phyloP scores from a whole-genome alignment of 1,139 yeast species.

The Sugiyamaella neomexicana region DNA sequence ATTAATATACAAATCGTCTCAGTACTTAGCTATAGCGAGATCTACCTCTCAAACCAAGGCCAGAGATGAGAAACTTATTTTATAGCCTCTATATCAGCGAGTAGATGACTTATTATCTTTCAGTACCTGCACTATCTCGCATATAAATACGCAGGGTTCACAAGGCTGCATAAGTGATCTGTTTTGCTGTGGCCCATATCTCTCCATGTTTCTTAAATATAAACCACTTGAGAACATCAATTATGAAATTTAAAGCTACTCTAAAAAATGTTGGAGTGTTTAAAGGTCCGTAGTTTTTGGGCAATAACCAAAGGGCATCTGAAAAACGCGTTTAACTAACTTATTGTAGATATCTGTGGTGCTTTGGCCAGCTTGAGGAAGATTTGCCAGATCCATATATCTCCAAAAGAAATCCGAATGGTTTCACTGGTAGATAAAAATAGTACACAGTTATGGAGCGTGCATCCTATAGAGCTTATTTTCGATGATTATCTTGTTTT shows the following conservation, averaged over 20 bases:
- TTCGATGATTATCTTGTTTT: constrained; percentile 21
- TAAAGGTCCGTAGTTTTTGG: not conserved
- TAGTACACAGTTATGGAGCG: constrained; percentile 33
- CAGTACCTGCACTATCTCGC: too few relatives aligned
- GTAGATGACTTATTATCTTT: too few relatives aligned
- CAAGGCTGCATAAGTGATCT: too few relatives aligned
- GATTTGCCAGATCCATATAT: constrained; percentile 30
- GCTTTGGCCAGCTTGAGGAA: constrained; percentile 32
- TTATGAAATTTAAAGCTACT: constrained; percentile 9
- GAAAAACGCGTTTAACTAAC: not conserved
- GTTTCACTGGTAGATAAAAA: constrained; percentile 29
- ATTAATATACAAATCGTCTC: too few relatives aligned
- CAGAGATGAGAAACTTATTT: too few relatives aligned
- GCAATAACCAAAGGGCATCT: not conserved
- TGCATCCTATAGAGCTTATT: constrained; percentile 20
- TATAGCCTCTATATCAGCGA: too few relatives aligned
- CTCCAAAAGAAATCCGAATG: constrained; percentile 25
- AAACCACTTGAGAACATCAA: not conserved
- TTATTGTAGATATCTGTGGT: constrained; percentile 30
- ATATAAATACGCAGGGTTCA: too few relatives aligned
- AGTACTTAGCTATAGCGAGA: too few relatives aligned
- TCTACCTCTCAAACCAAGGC: too few relatives aligned
- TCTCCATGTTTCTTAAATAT: too few relatives aligned
- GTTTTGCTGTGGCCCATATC: too few relatives aligned
- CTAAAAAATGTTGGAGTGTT: constrained; percentile 8